Evolutionary conservation across 2,329 filamentous ascomycete genomes (phyloP), one percentile per base, ranked within the genome.

Genomic region (Aureobasidium sp.): DNA sequence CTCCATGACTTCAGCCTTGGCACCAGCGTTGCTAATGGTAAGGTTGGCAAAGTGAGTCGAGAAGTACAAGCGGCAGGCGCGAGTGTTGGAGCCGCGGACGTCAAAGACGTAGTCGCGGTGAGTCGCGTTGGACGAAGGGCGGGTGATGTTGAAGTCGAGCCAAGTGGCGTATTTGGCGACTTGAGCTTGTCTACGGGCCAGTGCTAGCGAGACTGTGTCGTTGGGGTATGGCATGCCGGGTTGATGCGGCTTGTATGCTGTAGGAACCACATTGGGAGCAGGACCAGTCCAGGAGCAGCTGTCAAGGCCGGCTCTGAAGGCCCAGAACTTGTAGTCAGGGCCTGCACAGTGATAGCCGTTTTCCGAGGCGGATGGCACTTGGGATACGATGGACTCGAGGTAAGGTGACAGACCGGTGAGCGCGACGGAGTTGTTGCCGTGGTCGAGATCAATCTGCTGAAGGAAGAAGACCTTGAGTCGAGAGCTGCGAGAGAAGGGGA

Each of bases 401-500:
- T 86, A 95, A 4, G 84, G 79, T 65, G 85, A 79, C 2, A 91
- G 72, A 0, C 91, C 92, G 0, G 80, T 82, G 9, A 96, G 77
- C 37, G 84, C 85, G 44, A 92, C 88, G 2, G 77, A 79, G 66
- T 91, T 90, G 15, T 81, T 77, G n/a, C 87, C 86, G 4, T 81
- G 84, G 66, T 80, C 88, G 10, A 96, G 82, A 67, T 96, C 84
- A 52, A 97, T 79, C 10, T 84, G 83, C 72, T 99, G 92, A 55
- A 89, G 79, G 73, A 97, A 97, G 74, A 87, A 95, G 52, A 93
- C 81, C 74, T 97, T 97, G 73, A 96, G 85, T 41, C 90, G 84
- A 71, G 87, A 89, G 63, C 85, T 82, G 26, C 83, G 77, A 0
- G 90, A 94, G 75, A 97, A 97, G 0, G 94, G 94, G 73, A 96